Evolutionary conservation across 1,139 yeast species (phyloP), one percentile per base, ranked within the genome.

Genomic region (Magnusiomyces starmeri): DNA sequence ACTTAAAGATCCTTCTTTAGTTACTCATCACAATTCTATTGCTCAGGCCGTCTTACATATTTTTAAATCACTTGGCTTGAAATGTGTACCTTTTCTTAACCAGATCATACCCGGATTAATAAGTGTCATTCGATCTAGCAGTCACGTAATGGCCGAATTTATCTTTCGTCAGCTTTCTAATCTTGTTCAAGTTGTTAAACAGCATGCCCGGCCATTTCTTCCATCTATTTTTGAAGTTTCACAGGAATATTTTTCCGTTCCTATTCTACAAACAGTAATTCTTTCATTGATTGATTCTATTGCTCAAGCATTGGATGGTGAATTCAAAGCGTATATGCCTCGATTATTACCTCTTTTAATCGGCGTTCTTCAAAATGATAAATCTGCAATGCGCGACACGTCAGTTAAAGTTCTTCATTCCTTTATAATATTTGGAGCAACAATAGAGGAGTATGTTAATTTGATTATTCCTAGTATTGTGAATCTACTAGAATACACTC

Each of bases 21-120:
- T 86, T 16, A 75, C 87, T 0, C 96, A 90, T 62, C 97, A 94
- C 65, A 85, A 92, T 6, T 84, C 87, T 43, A 95, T 88, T 35
- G 86, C 89, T 12, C 96, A 88, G 61, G 95, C 97, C 0, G 85
- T 92, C 48, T 83, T 90, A 78, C 83, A 86, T 63, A 88, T 92
- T 49, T 89, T 89, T 72, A 89, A 86, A 66, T 85, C 95, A 1
- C 72, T 92, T 56, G 96, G 97, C 0, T 73, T 87, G 54, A 80
- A 90, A 52, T 90, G 97, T 67, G 95, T 90, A 22, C 81, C 90
- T 7, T 92, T 86, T 63, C 71, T 94, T 53, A 86, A 85, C 25
- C 88, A 86, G 55, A 87, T 92, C 14, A 82, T 94, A 43, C 96
- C 96, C 0, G 96, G 95, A 0, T 81, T 92, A 57, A 75, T 88